Evolutionary conservation across 495 filamentous ascomycete genomes (phyloP).

Genomic region (Penicillium roqueforti): DNA sequence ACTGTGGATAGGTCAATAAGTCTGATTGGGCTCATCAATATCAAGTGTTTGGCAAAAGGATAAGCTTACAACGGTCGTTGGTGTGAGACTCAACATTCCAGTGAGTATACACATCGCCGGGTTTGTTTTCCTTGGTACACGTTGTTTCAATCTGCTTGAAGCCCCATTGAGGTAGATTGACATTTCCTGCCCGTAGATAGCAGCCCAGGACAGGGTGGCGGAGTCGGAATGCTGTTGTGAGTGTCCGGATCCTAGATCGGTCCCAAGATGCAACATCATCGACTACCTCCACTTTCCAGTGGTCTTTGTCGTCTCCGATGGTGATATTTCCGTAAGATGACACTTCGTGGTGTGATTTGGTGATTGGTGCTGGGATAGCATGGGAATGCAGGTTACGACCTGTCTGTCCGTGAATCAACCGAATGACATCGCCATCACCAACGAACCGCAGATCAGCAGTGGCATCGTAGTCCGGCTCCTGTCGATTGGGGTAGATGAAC

Average conservation of each 20-base stretch:
- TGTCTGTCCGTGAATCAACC: conserved; percentile 90
- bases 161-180: conserved; percentile 97
- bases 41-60: background rate
- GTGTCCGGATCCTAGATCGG: conserved; percentile 77
- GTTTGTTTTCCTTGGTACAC: conserved; percentile 90
- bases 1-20: conserved; percentile 48
- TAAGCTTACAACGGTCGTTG: conserved; percentile 83
- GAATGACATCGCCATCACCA: conserved; percentile 72
- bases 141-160: conserved; percentile 99
- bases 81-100: conserved; percentile 97
- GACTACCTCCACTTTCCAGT: conserved; percentile 93
- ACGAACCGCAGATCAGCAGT: conserved; percentile 67
- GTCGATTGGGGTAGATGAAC: conserved; percentile 94
- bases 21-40: conserved; percentile 9
- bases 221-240: conserved; percentile 90
- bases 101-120: conserved; percentile 89
- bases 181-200: conserved; percentile 92
- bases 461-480: conserved; percentile 65
- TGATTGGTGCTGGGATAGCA: conserved; percentile 78
- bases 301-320: conserved; percentile 96
- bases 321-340: conserved; percentile 95
- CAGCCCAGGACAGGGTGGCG: conserved; percentile 81
- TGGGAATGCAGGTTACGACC: conserved; percentile 97
- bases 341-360: conserved; percentile 86
- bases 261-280: conserved; percentile 83